phyloP scores from a whole-genome alignment of 495 filamentous ascomycete genomes.

The Podospora pseudopauciseta region DNA sequence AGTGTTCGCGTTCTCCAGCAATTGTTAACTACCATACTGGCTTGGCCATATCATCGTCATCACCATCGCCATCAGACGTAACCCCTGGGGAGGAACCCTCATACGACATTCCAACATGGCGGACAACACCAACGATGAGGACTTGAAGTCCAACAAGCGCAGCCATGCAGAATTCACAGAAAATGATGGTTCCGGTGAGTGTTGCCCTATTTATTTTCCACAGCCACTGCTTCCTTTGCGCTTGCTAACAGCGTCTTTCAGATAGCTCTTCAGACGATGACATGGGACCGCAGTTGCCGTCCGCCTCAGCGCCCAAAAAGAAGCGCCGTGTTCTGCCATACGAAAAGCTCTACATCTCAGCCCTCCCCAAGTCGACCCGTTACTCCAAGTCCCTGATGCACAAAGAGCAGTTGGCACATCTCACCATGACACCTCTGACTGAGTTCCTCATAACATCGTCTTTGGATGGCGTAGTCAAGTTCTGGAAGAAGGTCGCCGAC shows the following conservation, averaged over 20 bases:
- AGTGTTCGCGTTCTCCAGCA: conserved; percentile 3
- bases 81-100: background rate
- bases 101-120: conserved; percentile 16
- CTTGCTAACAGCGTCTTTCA: conserved; percentile 26
- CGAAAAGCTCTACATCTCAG: conserved; percentile 89
- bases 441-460: conserved; percentile 95
- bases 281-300: conserved; percentile 84
- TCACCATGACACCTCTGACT: conserved; percentile 80
- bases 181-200: conserved; percentile 41
- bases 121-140: conserved; percentile 27
- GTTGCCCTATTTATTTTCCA: background rate
- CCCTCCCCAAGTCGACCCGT: conserved; percentile 73
- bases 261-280: conserved; percentile 87
- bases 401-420: conserved; percentile 84
- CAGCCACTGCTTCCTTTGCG: background rate
- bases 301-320: conserved; percentile 69
- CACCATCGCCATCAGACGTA: background rate
- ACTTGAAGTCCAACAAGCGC: conserved; percentile 43
- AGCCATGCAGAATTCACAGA: conserved; percentile 43
- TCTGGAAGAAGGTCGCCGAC: conserved; percentile 94
- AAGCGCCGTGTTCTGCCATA: conserved; percentile 86
- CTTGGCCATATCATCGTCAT: background rate
- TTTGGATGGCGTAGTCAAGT: conserved; percentile 90
- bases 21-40: background rate
- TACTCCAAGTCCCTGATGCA: conserved; percentile 99